A percentile compares a stretch with the other conserved stretches of the same genome.
Evolutionary conservation across 371 early-diverging fungal genomes (phyloP).

Genomic region (Actinomortierella ambigua): DNA sequence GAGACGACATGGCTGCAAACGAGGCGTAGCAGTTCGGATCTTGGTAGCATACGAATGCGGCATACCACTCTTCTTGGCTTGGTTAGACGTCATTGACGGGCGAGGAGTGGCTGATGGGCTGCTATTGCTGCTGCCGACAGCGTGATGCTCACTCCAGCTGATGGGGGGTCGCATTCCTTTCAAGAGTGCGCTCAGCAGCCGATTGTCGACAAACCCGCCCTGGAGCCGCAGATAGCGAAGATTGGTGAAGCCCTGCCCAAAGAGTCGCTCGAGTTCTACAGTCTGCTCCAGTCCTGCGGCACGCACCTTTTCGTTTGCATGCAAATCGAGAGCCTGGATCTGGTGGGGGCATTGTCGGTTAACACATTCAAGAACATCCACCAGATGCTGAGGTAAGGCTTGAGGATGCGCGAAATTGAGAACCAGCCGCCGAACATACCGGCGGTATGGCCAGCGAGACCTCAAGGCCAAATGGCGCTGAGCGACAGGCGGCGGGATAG

Average conservation of each 20-base stretch:
- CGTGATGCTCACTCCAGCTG: not conserved
- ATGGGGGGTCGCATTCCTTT: conserved; percentile 10
- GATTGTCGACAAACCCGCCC: conserved; percentile 44
- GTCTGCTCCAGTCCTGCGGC: conserved; percentile 18
- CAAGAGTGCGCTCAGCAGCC: conserved; percentile 28
- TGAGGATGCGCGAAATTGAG: conserved; percentile 43
- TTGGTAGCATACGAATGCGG: not conserved
- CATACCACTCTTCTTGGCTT: not conserved
- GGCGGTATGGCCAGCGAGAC: conserved; percentile 32
- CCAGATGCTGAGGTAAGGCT: conserved; percentile 33
- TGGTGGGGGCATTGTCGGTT: conserved; percentile 20
- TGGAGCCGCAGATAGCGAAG: conserved; percentile 32
- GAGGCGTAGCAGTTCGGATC: not conserved
- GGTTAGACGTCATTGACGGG: not conserved
- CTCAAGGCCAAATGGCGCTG: not conserved
- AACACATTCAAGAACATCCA: conserved; percentile 28
- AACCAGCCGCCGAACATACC: conserved; percentile 22
- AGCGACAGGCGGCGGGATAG: too few species aligned
- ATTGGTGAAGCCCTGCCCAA: conserved; percentile 29
- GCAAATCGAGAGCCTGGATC: conserved; percentile 32
- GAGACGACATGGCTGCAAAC: conserved; percentile 16
- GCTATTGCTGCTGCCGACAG: not conserved
- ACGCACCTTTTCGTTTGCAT: conserved; percentile 40
- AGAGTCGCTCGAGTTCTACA: conserved; percentile 23
- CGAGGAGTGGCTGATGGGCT: too few species aligned